These are phyloP conservation scores for Sporisorium exsertum DNA, from an alignment of 1,284 basidiomycete genomes.

Conservation along the genomic window DNA sequence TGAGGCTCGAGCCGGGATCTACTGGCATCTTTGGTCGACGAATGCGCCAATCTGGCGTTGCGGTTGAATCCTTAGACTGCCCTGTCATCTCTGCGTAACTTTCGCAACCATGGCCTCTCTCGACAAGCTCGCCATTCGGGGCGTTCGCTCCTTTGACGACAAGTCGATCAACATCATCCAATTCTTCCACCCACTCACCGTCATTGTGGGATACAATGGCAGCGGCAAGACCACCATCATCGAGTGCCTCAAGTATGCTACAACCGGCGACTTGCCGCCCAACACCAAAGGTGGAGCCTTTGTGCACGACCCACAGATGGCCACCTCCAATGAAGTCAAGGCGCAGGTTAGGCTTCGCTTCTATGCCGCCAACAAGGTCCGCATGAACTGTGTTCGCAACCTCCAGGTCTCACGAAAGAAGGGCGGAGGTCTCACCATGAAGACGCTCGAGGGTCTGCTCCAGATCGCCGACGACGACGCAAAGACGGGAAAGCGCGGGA, in stretches of 20 bases:
- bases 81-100: background rate
- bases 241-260: constrained; percentile 98
- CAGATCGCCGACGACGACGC: constrained; percentile 78
- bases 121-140: constrained; percentile 69
- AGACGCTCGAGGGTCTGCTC: constrained; percentile 93
- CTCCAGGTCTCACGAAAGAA: constrained; percentile 89
- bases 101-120: constrained; percentile 57
- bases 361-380: constrained; percentile 79
- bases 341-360: constrained; percentile 97
- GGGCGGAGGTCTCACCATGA: constrained; percentile 83
- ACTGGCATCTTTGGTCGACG: background rate
- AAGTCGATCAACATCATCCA: constrained; percentile 94
- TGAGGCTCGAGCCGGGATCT: no score
- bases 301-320: constrained; percentile 95
- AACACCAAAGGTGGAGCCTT: constrained; percentile 98
- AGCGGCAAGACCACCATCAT: constrained; percentile 99
- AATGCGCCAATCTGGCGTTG: background rate
- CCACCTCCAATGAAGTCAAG: constrained; percentile 97
- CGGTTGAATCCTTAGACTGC: background rate
- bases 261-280: constrained; percentile 96
- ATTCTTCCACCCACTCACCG: constrained; percentile 96
- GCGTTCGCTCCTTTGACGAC: constrained; percentile 74
- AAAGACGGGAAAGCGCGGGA: constrained; percentile 71
- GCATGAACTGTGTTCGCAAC: constrained; percentile 92
- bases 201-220: constrained; percentile 98